Evolutionary conservation across 1,284 basidiomycete species (phyloP), one percentile per base, ranked within the genome.

Genomic region (Fomitopsis schrenkii): DNA sequence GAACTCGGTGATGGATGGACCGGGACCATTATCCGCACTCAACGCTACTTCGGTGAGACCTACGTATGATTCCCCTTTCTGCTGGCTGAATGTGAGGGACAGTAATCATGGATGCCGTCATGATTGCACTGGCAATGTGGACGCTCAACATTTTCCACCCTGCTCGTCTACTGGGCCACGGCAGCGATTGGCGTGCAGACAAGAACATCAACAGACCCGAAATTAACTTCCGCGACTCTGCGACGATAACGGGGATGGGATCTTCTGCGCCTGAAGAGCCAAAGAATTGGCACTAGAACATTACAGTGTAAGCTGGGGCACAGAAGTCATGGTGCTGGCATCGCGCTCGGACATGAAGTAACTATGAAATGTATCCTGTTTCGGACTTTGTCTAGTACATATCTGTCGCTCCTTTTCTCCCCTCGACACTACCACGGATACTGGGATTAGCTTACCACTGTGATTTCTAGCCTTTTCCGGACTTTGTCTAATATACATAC

Each of bases 91-190:
- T n/a, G 22, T 15, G 17, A 50, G 14, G 12, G 3, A 19, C 5
- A 50, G 46, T 55, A 38, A 28, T 28, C 14, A 22, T 62, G 84
- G 83, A 83, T 66, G 77, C 84, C 17, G 76, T 90, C 6, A 86
- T 88, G 79, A 80, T 90, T 65, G 69, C 78, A 1, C 74, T 87
- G 10, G 84, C 85, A 1, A 81, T 85, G 57, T 81, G 74, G 58
- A 79, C 79, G 1, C 74, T 86, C 60, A 87, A 86, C 69, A 62
- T 85, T 62, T 71, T 83, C 58, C 82, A 87, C 67, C 86, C 87
- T 3, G 79, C 81, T 22, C 42, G 52, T 40, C 52, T 54, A 10
- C 19, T 54, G 52, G 52, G 52, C 8, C 22, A 54, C 22, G 52
- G 52, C 26, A 17, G 8, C 19, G 52, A 36, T 3, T 54, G 52